Evolutionary conservation across 495 filamentous ascomycete genomes (phyloP), one percentile per base, ranked within the genome.

Genomic region (Hypoxylon fuscum): DNA sequence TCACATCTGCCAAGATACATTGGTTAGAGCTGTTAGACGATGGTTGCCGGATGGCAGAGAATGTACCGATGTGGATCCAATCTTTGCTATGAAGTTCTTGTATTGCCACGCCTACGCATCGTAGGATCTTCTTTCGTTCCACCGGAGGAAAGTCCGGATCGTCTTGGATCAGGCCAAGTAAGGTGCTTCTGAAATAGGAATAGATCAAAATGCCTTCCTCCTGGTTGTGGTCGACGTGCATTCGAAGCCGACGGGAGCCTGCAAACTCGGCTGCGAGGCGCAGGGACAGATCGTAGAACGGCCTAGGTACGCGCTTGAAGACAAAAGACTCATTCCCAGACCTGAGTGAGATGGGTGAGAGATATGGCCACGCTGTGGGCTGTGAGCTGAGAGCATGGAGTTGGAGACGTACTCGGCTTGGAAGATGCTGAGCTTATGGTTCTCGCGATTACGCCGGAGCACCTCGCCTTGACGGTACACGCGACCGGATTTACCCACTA

Each of bases 1-100:
- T 75, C 14, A 75, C 47, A 66, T 75, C 72, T 75, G 43, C 45
- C 42, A 55, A 66, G 47, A 64, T 64, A 59, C 17, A 62, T 66
- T 53, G 22, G 41, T 66, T 51, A 65, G 57, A 52, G 62, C 42
- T 59, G 22, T 59, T 32, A 27, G 38, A 46, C 50, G 53, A 56
- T 22, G 43, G 57, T 45, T 45, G 62, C 23, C 40, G 20, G 46
- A 52, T 62, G 53, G 25, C 41, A 48, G 49, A 64, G 15, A 38
- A 17, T 50, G 44, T 70, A 71, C 68, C 60, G 22, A 68, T 66
- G 35, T 72, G 64, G 41, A 71, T 66, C 70, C 64, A 72, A 43
- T 65, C 40, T 60, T 66, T 68, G 37, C 41, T 35, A 59, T 72
- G 64, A 46, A 72, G 68, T 49, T 72, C 70, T 70, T 66, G 44